These are phyloP conservation scores for Penicillium sp. DNA, from an alignment of 2,329 filamentous ascomycete genomes.

Conservation along the genomic window DNA sequence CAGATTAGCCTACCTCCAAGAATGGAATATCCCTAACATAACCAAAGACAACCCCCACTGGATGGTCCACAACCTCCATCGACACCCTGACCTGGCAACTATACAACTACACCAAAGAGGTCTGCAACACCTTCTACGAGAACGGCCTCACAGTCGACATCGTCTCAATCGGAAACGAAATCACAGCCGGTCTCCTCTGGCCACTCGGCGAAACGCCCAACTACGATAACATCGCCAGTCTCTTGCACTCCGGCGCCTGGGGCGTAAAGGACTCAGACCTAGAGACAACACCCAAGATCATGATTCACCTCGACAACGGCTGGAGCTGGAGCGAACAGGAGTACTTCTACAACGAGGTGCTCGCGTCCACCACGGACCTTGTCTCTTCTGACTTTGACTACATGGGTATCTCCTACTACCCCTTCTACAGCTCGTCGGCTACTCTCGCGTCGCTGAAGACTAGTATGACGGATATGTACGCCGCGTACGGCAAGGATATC, in stretches of 20 bases:
- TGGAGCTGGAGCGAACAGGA: conserved; percentile 69
- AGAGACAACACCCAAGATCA: conserved; percentile 61
- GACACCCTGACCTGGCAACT: conserved; percentile 60
- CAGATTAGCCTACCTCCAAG: background rate
- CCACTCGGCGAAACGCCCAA: conserved; percentile 59
- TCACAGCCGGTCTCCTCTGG: conserved; percentile 66
- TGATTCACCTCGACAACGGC: conserved; percentile 75
- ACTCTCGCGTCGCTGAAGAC: conserved; percentile 59
- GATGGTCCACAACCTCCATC: conserved; percentile 61
- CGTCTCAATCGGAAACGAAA: conserved; percentile 73
- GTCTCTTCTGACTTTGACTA: conserved; percentile 62
- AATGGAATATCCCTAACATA: background rate
- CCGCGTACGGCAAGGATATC: conserved; percentile 63
- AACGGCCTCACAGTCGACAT: conserved; percentile 59
- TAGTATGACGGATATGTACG: conserved; percentile 60
- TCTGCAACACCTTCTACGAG: conserved; percentile 61
- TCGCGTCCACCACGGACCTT: conserved; percentile 52
- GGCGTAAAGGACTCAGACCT: conserved; percentile 65
- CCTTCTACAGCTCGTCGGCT: conserved; percentile 64
- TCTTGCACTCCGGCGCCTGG: conserved; percentile 64
- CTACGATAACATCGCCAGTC: conserved; percentile 60
- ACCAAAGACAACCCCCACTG: conserved; percentile 53
- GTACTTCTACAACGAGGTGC: conserved; percentile 63
- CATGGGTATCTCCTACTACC: conserved; percentile 73
- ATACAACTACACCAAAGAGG: conserved; percentile 67